These are phyloP conservation scores for Trichoderma virens DNA, from an alignment of 495 filamentous ascomycete genomes.

Conservation along the genomic window DNA sequence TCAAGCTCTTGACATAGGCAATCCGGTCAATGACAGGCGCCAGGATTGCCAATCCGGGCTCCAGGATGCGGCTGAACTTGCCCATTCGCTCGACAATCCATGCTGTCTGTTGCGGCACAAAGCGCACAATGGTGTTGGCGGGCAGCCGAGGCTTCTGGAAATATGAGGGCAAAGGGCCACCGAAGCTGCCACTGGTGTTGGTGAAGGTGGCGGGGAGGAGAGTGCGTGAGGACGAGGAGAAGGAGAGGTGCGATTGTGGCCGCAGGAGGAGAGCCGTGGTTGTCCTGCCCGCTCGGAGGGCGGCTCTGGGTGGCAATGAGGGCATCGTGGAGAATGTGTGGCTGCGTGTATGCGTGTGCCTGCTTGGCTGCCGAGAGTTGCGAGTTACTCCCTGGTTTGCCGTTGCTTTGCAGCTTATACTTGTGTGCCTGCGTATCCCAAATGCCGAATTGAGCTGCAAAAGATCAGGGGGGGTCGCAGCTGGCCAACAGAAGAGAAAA, in stretches of 20 bases:
- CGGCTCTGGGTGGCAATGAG: not conserved
- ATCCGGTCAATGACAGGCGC: conserved; percentile 91
- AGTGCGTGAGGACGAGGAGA: not conserved
- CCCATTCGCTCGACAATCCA: conserved; percentile 99
- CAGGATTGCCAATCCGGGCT: conserved; percentile 84
- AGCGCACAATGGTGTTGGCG: conserved; percentile 89
- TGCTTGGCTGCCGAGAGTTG: not conserved
- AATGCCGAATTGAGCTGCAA: not conserved
- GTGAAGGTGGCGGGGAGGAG: conserved; percentile 5
- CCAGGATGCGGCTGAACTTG: conserved; percentile 83
- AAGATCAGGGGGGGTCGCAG: too few relatives aligned
- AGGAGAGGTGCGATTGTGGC: not conserved
- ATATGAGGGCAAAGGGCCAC: conserved; percentile 41
- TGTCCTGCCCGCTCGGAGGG: not conserved
- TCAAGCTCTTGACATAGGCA: conserved; percentile 82
- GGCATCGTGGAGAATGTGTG: not conserved
- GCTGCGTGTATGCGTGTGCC: not conserved
- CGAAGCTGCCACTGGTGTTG: conserved; percentile 16
- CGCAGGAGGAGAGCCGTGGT: not conserved
- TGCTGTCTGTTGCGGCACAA: conserved; percentile 97
- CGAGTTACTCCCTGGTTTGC: not conserved
- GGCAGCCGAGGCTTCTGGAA: conserved; percentile 59
- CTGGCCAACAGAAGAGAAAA: not conserved
- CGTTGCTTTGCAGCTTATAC: not conserved
- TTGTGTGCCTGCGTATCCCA: not conserved